Evolutionary conservation across 164 flowering plant genomes (phyloP), one percentile per base, ranked within the genome.

Genomic region (Magnolia kwangsiensis): DNA sequence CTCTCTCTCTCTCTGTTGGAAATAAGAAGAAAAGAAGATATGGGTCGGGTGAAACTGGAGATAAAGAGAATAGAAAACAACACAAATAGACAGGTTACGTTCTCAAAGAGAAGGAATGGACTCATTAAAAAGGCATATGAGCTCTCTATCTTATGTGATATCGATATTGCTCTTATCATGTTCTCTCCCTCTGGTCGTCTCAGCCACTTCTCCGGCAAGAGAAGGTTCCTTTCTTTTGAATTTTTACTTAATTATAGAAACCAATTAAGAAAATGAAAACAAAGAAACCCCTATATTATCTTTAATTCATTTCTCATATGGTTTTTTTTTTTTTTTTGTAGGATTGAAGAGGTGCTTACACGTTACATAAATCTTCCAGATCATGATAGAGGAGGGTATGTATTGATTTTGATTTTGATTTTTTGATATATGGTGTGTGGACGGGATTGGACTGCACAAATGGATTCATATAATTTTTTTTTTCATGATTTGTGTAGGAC

Each of bases 61-160:
- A 89, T 89, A 69, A 89, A 89, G 88, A 88, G 86, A 81, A 89
- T 91, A 80, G 95, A 91, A 72, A 90, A 91, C 86, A 87, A 37
- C 73, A 87, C 92, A 10, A 91, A 90, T 81, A 86, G 95, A 50
- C 93, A 91, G 75, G 95, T 91, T 67, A 90, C 95, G 2, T 91
- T 89, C 76, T 90, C 95, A 14, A 91, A 90, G 80, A 86, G 95
- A 13, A 84, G 93, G 74, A 91, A 91, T 87, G 95, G 95, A 50
- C 90, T 91, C 82, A 88, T 89, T 65, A 91, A 91, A 78, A 91
- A 91, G 45, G 95, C 95, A 8, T 89, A 91, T 67, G 95, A 91
- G 77, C 87, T 91, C 49, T 87, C 92, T 6, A 80, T 91, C 75
- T 90, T 91, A 0, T 91, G 93, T 49, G 93, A 90, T 72, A 89